Percentiles rank a stretch among this genome's conserved stretches.
Conservation (phyloP, 2,329 filamentous ascomycete species). For the Magnaporthiopsis rhizophila region DNA sequence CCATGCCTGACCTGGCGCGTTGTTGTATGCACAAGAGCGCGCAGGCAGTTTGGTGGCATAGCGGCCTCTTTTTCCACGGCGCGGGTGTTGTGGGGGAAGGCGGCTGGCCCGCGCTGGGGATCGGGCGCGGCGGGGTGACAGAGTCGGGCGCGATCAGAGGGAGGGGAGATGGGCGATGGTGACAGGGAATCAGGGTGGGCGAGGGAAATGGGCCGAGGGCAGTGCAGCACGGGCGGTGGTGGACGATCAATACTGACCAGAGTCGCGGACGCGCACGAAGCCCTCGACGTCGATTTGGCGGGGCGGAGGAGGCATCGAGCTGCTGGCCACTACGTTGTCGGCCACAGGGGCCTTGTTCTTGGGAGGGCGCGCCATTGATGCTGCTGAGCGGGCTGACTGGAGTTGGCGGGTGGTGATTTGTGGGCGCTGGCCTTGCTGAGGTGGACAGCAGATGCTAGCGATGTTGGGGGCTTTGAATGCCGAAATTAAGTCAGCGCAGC, state of each 20-base stretch:
- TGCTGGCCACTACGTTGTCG: slow-evolving; percentile 20
- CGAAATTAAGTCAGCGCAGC: not conserved
- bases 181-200: not conserved
- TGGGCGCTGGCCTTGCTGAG: not conserved
- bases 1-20: too few relatives aligned
- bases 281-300: slow-evolving; percentile 60
- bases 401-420: slow-evolving; percentile 8
- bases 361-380: slow-evolving; percentile 18
- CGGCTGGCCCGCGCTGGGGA: not conserved
- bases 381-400: slow-evolving; percentile 10
- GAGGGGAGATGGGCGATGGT: not conserved
- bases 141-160: not conserved
- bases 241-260: slow-evolving; percentile 47
- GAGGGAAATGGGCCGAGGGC: not conserved
- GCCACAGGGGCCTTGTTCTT: slow-evolving; percentile 16
- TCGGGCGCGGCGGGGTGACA: not conserved
- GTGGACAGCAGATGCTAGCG: not conserved
- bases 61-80: too few relatives aligned
- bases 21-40: too few relatives aligned
- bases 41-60: too few relatives aligned
- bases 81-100: too few relatives aligned
- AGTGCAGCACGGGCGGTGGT: too few relatives aligned
- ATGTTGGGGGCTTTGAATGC: not conserved
- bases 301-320: slow-evolving; percentile 23
- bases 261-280: slow-evolving; percentile 73